A percentile compares a stretch with the other conserved stretches of the same genome.
These are phyloP conservation scores for Claviceps humidiphila DNA, from an alignment of 2,329 filamentous ascomycete genomes.

Conservation along the genomic window DNA sequence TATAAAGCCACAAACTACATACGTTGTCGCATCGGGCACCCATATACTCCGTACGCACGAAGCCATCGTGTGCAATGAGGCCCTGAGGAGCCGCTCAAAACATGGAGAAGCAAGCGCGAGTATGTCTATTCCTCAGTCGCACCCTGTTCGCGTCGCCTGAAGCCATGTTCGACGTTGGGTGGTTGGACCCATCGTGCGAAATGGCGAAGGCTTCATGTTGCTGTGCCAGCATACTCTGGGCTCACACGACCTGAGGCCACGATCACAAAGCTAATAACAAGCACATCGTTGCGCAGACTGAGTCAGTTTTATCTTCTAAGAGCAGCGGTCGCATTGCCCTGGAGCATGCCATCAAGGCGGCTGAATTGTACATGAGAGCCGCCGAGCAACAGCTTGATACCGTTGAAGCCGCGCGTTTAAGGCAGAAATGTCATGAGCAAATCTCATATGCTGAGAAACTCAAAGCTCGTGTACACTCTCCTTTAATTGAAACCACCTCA, in stretches of 20 bases:
- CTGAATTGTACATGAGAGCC: slow-evolving; percentile 72
- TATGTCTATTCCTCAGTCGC: not conserved
- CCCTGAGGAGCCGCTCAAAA: not conserved
- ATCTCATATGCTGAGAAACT: slow-evolving; percentile 63
- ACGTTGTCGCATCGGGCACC: not conserved
- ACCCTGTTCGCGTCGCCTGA: not conserved
- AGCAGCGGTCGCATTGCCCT: slow-evolving; percentile 45
- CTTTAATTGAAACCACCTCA: not conserved
- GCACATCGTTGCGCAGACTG: slow-evolving; percentile 16
- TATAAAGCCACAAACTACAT: not conserved
- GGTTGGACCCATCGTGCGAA: not conserved
- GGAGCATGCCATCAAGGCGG: slow-evolving; percentile 60
- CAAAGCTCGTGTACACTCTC: slow-evolving; percentile 32
- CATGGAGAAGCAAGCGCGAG: not conserved
- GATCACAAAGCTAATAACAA: not conserved
- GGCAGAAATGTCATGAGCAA: slow-evolving; percentile 54
- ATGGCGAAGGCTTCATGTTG: not conserved
- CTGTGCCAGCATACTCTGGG: not conserved
- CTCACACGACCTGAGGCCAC: not conserved
- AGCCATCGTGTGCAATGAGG: not conserved
- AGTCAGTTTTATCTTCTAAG: slow-evolving; percentile 23
- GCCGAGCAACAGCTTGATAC: slow-evolving; percentile 45
- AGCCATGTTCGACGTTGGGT: not conserved
- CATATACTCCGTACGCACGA: not conserved
- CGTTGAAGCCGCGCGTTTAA: slow-evolving; percentile 53